Percentiles rank a stretch among this genome's conserved stretches.
Conservation (phyloP, 257 asterid genomes). For the Fraxinus cuspidata region DNA sequence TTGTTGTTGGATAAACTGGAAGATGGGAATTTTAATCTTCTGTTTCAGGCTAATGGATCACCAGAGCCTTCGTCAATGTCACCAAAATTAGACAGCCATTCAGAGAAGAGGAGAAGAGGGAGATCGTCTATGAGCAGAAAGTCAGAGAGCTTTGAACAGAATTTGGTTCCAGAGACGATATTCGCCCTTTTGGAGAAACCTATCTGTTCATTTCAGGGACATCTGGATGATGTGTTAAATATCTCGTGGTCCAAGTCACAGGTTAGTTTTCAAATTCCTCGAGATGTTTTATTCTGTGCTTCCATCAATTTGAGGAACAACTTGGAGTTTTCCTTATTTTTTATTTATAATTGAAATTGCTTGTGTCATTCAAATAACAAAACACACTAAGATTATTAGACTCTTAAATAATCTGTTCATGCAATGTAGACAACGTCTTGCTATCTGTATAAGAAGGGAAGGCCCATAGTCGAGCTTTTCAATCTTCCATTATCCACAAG, state of each 20-base stretch:
- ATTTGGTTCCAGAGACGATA: conserved; percentile 76
- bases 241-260: conserved; percentile 98
- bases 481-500: neutral
- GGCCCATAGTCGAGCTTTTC: conserved; percentile 1
- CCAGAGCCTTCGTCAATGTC: conserved; percentile 75
- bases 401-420: neutral
- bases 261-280: conserved; percentile 48
- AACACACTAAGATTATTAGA: conserved; percentile 20
- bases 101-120: conserved; percentile 82
- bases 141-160: conserved; percentile 75
- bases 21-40: conserved; percentile 77
- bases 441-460: conserved; percentile 7
- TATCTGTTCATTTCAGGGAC: conserved; percentile 80
- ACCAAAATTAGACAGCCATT: conserved; percentile 67
- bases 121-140: conserved; percentile 82
- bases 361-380: conserved; percentile 10
- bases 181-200: conserved; percentile 86
- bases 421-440: neutral
- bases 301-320: conserved; percentile 16
- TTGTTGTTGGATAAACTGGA: conserved; percentile 67
- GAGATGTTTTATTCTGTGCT: conserved; percentile 14
- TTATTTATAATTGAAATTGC: neutral
- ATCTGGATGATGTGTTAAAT: conserved; percentile 82
- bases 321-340: conserved; percentile 14
- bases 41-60: conserved; percentile 71